These are phyloP conservation scores for Clarireedia sp. DNA, from an alignment of 2,329 filamentous ascomycete genomes.

Conservation along the genomic window DNA sequence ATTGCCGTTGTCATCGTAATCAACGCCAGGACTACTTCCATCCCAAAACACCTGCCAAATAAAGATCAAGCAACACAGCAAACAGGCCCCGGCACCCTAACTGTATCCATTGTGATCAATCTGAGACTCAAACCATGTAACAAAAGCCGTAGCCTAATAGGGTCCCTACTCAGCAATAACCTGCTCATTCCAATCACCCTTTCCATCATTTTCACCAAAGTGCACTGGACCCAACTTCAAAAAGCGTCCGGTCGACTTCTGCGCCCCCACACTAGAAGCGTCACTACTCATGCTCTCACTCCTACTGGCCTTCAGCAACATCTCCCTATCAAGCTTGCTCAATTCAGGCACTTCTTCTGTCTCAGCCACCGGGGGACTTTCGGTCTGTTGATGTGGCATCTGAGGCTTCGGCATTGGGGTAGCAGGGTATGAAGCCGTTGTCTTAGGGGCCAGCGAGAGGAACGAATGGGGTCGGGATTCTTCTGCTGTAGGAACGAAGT, in stretches of 20 bases:
- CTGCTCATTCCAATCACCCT: constrained; percentile 27
- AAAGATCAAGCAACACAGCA: too few relatives aligned
- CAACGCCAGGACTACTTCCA: background rate
- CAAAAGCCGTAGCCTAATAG: background rate
- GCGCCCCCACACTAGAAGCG: background rate
- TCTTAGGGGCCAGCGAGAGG: constrained; percentile 25
- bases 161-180: background rate
- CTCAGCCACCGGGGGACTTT: background rate
- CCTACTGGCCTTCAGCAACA: background rate
- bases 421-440: constrained; percentile 21
- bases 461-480: constrained; percentile 14
- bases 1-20: background rate
- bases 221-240: constrained; percentile 26
- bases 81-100: too few relatives aligned
- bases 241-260: constrained; percentile 15
- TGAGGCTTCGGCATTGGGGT: background rate
- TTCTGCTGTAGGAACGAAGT: constrained; percentile 16
- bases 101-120: background rate
- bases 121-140: background rate
- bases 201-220: constrained; percentile 16
- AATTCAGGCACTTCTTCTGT: constrained; percentile 12
- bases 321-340: background rate
- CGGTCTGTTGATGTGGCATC: constrained; percentile 12
- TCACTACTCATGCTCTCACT: constrained; percentile 7
- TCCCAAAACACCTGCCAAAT: background rate